These are phyloP conservation scores for Pythium rhizo-oryzae DNA, from an alignment of 352 stramenopile species.

Conservation along the genomic window DNA sequence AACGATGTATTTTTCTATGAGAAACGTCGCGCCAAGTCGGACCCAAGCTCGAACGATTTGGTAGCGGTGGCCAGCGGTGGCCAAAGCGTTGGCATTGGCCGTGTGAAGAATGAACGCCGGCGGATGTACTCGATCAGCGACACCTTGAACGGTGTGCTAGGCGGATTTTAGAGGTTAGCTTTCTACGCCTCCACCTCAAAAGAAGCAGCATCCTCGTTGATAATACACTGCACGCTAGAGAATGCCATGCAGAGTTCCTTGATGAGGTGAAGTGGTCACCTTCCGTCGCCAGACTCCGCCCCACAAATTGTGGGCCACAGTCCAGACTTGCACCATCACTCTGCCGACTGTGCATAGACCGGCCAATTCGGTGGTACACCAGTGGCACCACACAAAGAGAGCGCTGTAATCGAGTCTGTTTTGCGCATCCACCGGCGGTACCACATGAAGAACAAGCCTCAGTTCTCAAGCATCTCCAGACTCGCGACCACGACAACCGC, in stretches of 20 bases:
- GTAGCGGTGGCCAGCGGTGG: conserved; percentile 48
- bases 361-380: neutral
- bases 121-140: conserved; percentile 82
- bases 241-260: too few species aligned
- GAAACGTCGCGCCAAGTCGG: conserved; percentile 45
- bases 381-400: neutral
- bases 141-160: conserved; percentile 71
- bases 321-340: neutral
- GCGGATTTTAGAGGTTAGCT: conserved; percentile 45
- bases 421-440: conserved; percentile 11
- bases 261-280: too few species aligned
- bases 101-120: conserved; percentile 65
- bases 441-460: neutral
- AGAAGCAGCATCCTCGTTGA: neutral
- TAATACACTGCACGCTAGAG: neutral
- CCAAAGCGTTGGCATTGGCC: conserved; percentile 69
- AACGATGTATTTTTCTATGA: conserved; percentile 90
- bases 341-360: neutral
- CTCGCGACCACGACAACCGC: neutral
- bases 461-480: neutral
- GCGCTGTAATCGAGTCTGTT: conserved; percentile 5
- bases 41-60: conserved; percentile 29
- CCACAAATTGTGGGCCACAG: too few species aligned
- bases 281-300: too few species aligned
- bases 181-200: neutral